Base-by-base conservation (phyloP, 108 stramenopile species). In the Seminavis robusta region DNA sequence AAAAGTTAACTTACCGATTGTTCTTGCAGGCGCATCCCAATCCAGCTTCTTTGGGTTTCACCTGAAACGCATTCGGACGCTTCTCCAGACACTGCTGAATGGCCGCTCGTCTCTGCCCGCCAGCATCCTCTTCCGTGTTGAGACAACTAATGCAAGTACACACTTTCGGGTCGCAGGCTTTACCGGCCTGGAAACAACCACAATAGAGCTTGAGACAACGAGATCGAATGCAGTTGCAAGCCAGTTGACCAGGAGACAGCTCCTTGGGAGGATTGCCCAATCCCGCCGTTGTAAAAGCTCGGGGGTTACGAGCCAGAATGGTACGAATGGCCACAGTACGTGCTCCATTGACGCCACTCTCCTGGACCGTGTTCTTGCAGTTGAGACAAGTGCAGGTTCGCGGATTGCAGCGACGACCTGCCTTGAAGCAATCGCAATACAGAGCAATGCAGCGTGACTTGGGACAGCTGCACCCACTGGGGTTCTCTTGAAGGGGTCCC, bases 391-490 rank as follows among this genome's bases (percentile, higher is more conserved):
- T 44, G 59, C 82, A 83, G 30, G 33, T 42, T 21, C 11, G 21
- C 19, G 54, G 46, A 43, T 65, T 59, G 61, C 95, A 96, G 24
- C 69, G 79, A 23, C 61, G 53, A 24, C 87, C 83, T 19, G 78
- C 74, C 48, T 92, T 87, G 62, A 96, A 96, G 66, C 95, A 96
- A 52, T 94, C 90, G 71, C 95, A 96, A 66, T 96, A 96, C 15
- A 94, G 66, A 62, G 93, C 93, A 23, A 95, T 67, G 65, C 94
- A 95, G 50, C 71, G 65, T 0, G 84, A 84, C 53, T 83, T 80
- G 31, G 83, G 80, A 74, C 94, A 95, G 52, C 85, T 85, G 67
- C 94, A 95, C 3, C 80, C 75, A n/a, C 63, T 62, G 0, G 75
- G 59, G 21, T 50, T 60, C 13, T 75, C 80, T 45, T 77, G 65